phyloP scores from a whole-genome alignment of 305 asterid species.

The Plantago coronopus region DNA sequence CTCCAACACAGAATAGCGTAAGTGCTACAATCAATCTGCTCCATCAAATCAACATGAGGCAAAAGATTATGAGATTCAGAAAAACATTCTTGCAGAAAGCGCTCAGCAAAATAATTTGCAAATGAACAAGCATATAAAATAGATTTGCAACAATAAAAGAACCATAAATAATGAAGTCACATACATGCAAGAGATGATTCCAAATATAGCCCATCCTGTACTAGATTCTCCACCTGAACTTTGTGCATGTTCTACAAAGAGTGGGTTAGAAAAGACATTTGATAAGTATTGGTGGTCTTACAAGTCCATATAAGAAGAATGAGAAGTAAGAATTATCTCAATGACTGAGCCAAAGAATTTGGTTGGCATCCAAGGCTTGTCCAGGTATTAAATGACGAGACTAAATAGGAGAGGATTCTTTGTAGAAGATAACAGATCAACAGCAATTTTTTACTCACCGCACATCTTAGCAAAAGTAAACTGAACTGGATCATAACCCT shows the following conservation, averaged over 20 bases:
- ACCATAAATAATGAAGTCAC: constrained; percentile 23
- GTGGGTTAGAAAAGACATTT: constrained; percentile 18
- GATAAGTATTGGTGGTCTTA: constrained; percentile 12
- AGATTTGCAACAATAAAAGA: constrained; percentile 8
- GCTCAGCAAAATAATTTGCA: constrained; percentile 7
- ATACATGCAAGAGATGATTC: constrained; percentile 81
- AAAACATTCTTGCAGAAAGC: background rate
- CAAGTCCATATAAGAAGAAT: constrained; percentile 21
- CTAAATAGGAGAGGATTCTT: constrained; percentile 1
- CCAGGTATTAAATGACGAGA: background rate
- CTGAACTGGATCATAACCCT: constrained; percentile 66
- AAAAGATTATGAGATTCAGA: constrained; percentile 2
- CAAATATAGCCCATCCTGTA: constrained; percentile 88
- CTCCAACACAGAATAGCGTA: constrained; percentile 67
- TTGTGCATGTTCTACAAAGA: constrained; percentile 50
- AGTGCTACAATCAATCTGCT: constrained; percentile 63
- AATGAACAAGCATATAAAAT: constrained; percentile 5
- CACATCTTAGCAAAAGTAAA: constrained; percentile 76
- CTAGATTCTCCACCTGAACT: constrained; percentile 45
- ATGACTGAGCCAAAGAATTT: constrained; percentile 7
- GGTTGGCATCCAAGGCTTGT: constrained; percentile 15
- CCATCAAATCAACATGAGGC: constrained; percentile 22
- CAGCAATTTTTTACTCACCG: constrained; percentile 43
- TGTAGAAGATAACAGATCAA: constrained; percentile 6
- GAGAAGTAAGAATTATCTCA: background rate